Conservation (phyloP, 495 filamentous ascomycete species). For the Oidiodendron maius region DNA sequence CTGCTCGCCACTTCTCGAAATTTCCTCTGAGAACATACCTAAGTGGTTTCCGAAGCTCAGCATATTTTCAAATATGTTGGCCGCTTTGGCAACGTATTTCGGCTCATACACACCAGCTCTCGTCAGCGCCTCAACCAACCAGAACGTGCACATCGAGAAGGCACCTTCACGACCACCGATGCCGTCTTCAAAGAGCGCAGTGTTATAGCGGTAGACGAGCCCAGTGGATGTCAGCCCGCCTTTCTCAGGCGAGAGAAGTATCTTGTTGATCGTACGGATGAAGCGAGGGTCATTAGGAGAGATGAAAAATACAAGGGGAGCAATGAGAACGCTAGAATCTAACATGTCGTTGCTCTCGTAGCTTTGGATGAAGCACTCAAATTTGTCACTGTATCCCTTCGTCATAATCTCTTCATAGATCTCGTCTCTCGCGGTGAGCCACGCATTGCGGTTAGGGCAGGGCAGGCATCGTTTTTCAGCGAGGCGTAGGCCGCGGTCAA, state of each 20-base stretch:
- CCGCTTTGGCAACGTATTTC: constrained; percentile 53
- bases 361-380: constrained; percentile 63
- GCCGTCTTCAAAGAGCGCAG: constrained; percentile 58
- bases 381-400: constrained; percentile 52
- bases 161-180: constrained; percentile 69
- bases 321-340: constrained; percentile 66
- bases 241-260: constrained; percentile 61
- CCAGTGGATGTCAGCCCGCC: constrained; percentile 67
- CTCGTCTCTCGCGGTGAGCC: constrained; percentile 54
- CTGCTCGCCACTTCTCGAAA: constrained; percentile 63
- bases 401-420: constrained; percentile 71
- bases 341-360: constrained; percentile 62
- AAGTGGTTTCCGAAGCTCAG: constrained; percentile 66
- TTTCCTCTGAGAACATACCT: constrained; percentile 72
- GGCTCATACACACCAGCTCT: constrained; percentile 60
- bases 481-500: constrained; percentile 66
- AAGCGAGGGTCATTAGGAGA: constrained; percentile 68
- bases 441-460: constrained; percentile 57
- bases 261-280: constrained; percentile 59
- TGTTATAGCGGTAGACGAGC: constrained; percentile 67
- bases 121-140: constrained; percentile 71
- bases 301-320: constrained; percentile 70
- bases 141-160: constrained; percentile 75
- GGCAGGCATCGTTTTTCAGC: constrained; percentile 64
- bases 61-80: constrained; percentile 69